phyloP scores from a whole-genome alignment of 2,329 filamentous ascomycete species.

The Salinomyces thailandicus region DNA sequence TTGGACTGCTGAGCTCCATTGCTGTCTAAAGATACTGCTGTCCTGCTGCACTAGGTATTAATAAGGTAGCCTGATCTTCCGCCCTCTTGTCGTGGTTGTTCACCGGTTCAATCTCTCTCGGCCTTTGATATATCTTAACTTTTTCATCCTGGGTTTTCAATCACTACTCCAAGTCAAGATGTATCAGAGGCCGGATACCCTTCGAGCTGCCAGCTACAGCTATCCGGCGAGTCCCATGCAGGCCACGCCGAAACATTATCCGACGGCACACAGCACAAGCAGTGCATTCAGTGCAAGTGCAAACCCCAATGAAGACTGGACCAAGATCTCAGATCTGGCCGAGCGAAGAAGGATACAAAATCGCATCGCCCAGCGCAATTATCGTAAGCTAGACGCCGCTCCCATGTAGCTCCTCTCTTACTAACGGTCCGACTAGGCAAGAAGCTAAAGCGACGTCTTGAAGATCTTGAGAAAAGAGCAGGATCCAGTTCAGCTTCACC shows the following conservation, averaged over 20 bases:
- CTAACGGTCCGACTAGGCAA: constrained; percentile 48
- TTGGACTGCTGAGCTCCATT: constrained; percentile 3
- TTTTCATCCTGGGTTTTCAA: background rate
- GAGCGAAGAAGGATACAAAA: constrained; percentile 93
- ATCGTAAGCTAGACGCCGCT: constrained; percentile 47
- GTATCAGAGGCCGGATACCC: constrained; percentile 29
- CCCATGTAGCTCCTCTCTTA: background rate
- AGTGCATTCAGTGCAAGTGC: constrained; percentile 91
- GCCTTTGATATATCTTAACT: background rate
- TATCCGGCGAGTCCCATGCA: constrained; percentile 28
- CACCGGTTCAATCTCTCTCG: background rate
- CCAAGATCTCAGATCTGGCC: constrained; percentile 93
- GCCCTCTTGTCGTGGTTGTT: background rate
- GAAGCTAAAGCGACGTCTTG: constrained; percentile 82
- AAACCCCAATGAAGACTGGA: constrained; percentile 97
- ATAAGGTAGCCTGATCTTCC: constrained; percentile 3
- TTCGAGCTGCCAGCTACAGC: constrained; percentile 35
- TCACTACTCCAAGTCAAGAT: constrained; percentile 6
- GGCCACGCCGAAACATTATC: constrained; percentile 50
- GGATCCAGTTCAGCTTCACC: constrained; percentile 52
- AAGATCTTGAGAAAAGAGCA: constrained; percentile 72
- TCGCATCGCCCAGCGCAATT: constrained; percentile 93
- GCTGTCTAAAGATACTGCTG: constrained; percentile 3
- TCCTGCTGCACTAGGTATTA: constrained; percentile 4
- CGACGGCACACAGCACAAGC: constrained; percentile 66